Evolutionary conservation across 1,139 yeast genomes (phyloP), one percentile per base, ranked within the genome.

Genomic region (Pichia kudriavzevii): DNA sequence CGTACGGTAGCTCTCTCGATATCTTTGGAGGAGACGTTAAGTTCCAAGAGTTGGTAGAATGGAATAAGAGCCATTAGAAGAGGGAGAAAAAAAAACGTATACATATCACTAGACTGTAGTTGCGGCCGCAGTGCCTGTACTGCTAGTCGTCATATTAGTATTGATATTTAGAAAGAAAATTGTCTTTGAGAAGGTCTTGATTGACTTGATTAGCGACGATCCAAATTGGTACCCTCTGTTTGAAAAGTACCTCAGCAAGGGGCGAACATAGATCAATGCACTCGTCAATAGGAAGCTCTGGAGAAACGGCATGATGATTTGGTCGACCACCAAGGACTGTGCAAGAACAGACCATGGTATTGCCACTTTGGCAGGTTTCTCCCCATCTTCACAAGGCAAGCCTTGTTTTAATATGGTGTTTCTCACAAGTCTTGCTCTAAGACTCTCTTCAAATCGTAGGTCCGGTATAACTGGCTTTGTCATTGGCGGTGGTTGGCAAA

Each of bases 1-100:
- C 98, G 0, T 88, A 64, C 52, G 99, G 99, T 3, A 81, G 94
- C 55, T 81, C 96, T 0, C 61, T 93, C 41, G 98, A 91, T 55
- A 85, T 91, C 5, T 91, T 91, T 63, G 99, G 99, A 0, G 97
- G 97, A 1, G 59, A 81, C 31, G 95, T 91, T 23, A 74, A 65
- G 48, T 85, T 87, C 50, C 66, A 65, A 2, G 95, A 85, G 12
- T 71, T 85, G 39, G 75, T 83, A 14, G 50, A 54, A 20, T 87
- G 95, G 95, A 85, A 85, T 56, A 40, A 34, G 3, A 21, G 23
- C 13, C 19, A 30, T 16, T 26, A n/a, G 17, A 20, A 31, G 24
- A n/a, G 12, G 11, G 26, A 13, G 21, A 5, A 4, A 10, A n/a
- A n/a, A n/a, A n/a, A n/a, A n/a, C n/a, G n/a, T n/a, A n/a, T n/a